Base-by-base conservation (phyloP, 2,329 filamentous ascomycete genomes). In the Xylaria sp. region DNA sequence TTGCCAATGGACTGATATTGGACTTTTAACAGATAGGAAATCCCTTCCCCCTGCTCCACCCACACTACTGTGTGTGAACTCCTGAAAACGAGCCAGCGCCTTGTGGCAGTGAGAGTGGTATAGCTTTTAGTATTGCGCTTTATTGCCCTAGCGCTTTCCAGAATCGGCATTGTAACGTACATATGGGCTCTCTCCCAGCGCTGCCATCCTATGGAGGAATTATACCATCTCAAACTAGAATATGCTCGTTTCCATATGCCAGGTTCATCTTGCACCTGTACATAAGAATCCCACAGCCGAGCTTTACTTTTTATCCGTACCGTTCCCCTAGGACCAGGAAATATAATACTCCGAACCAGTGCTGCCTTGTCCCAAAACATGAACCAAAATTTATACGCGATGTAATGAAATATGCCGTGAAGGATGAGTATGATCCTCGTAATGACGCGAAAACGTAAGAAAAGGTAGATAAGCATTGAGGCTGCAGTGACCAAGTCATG, bases 311-410 rank as follows among this genome's bases (percentile, higher is more conserved):
- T 65, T 43, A 53, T 60, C 59, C 59, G 55, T 50, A 56, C 60
- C 63, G 38, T 46, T 50, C 51, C 60, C 57, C 56, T 42, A 46
- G 35, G 35, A 31, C 56, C 57, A 42, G 33, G 25, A 57, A 28
- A 31, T 9, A 57, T 54, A 62, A 63, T 54, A 62, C 31, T 54
- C 63, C 60, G 51, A 57, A 28, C 38, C 50, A 37, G 42, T 60
- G 38, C 57, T 28, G 7, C 52, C 43, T 43, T 56, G 38, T 51
- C 47, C 28, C 38, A 45, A 60, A n/a, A 63, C 42, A 63, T 46
- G 33, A 55, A 56, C 4, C 56, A 31, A 31, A n/a, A 19, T 63
- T 57, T 65, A 63, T 63, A 57, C 47, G 60, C 35, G n/a, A 63
- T 43, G 28, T n/a, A 57, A 63, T 47, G 55, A 56, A 47, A 59